Evolutionary conservation across 768 basidiomycete species (phyloP).

Genomic region (Russula olivacea): DNA sequence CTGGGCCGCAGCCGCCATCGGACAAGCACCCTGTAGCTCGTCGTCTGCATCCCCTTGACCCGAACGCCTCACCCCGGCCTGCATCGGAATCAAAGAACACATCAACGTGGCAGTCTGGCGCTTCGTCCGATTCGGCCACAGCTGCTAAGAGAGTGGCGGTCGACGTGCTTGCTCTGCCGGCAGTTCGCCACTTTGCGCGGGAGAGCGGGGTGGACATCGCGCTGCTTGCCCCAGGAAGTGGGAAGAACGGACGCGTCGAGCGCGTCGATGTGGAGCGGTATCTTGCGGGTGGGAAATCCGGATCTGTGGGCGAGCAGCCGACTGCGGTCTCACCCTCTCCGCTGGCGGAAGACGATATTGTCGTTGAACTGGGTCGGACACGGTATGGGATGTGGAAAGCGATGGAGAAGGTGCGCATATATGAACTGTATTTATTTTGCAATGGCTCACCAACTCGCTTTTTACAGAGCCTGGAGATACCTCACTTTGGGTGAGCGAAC

Average conservation of each 20-base stretch:
- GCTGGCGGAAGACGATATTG: constrained; percentile 39
- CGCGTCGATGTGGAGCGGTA: constrained; percentile 66
- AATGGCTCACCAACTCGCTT: not conserved
- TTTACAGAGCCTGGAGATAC: constrained; percentile 70
- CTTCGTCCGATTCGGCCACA: constrained; percentile 1
- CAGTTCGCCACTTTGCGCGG: constrained; percentile 71
- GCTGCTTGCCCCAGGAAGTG: constrained; percentile 57
- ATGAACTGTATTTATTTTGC: not conserved
- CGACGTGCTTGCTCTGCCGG: constrained; percentile 63
- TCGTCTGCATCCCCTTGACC: constrained; percentile 59
- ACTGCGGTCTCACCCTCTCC: constrained; percentile 14
- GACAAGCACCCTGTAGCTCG: constrained; percentile 21
- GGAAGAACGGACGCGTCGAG: constrained; percentile 69
- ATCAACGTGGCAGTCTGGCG: not conserved
- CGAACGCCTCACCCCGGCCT: constrained; percentile 35
- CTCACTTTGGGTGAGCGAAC: constrained; percentile 67
- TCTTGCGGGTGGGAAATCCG: constrained; percentile 33
- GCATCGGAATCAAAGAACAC: not conserved
- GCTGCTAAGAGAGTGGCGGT: constrained; percentile 17
- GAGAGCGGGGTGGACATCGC: constrained; percentile 57
- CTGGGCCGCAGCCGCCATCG: not conserved
- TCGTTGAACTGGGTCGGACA: constrained; percentile 70
- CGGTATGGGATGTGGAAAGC: constrained; percentile 86
- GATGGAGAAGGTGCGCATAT: constrained; percentile 67
- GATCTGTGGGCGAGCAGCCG: constrained; percentile 21